These are phyloP conservation scores for Aureobasidium mangrovei DNA, from an alignment of 2,329 filamentous ascomycete genomes.

Conservation along the genomic window DNA sequence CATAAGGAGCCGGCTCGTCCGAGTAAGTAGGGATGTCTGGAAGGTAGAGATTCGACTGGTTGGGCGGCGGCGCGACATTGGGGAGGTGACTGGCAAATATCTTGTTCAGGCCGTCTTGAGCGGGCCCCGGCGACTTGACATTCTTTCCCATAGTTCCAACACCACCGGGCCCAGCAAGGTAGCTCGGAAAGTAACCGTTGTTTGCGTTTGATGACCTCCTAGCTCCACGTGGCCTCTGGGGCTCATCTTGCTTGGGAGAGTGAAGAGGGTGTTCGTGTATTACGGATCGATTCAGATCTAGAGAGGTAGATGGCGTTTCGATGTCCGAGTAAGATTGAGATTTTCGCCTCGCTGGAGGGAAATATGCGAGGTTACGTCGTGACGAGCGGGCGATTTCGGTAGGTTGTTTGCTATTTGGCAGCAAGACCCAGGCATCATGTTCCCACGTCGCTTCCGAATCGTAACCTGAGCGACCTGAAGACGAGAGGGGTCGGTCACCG, in stretches of 20 bases:
- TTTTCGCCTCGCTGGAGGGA: conserved; percentile 84
- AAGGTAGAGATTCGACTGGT: conserved; percentile 47
- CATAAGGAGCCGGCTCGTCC: conserved; percentile 21
- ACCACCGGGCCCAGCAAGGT: conserved; percentile 76
- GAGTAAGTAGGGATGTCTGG: conserved; percentile 54
- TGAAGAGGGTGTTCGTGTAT: conserved; percentile 22
- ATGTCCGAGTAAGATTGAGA: conserved; percentile 55
- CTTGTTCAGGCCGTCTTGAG: conserved; percentile 72
- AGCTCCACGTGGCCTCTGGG: conserved; percentile 32
- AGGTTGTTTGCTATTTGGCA: conserved; percentile 61
- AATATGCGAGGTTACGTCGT: conserved; percentile 75
- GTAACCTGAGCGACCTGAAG: conserved; percentile 26
- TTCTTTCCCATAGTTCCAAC: conserved; percentile 71
- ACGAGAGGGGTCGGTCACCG: conserved; percentile 27
- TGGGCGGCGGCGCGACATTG: conserved; percentile 53
- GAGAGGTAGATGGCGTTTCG: conserved; percentile 58
- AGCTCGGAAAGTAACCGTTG: conserved; percentile 31
- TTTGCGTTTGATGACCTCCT: conserved; percentile 31
- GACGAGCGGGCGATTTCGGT: conserved; percentile 82
- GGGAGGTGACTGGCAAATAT: conserved; percentile 80
- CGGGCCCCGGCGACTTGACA: conserved; percentile 68
- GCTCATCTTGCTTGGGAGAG: conserved; percentile 26
- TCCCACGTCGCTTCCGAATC: conserved; percentile 65
- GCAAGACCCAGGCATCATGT: conserved; percentile 80
- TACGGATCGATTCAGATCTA: conserved; percentile 47